A percentile compares a stretch with the other conserved stretches of the same genome.
Evolutionary conservation across 2,329 filamentous ascomycete species (phyloP).

Genomic region (Cladophialophora immunda): DNA sequence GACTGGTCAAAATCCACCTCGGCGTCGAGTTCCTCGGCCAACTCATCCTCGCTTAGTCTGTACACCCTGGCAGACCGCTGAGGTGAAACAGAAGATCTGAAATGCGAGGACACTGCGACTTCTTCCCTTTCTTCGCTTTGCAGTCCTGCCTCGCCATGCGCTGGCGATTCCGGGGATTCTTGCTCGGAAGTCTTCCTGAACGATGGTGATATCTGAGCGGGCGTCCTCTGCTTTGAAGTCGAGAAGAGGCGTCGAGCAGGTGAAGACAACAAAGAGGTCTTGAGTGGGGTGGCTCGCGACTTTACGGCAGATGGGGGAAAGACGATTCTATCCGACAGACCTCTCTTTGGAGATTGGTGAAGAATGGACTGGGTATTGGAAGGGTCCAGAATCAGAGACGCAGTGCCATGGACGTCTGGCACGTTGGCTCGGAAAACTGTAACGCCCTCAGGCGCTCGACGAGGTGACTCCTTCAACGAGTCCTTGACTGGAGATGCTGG

Average conservation of each 20-base stretch:
- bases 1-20: constrained; percentile 42
- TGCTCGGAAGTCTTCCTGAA: constrained; percentile 19
- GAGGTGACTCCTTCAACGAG: constrained; percentile 52
- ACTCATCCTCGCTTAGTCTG: constrained; percentile 37
- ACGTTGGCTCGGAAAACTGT: constrained; percentile 33
- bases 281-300: constrained; percentile 47
- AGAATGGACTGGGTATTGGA: constrained; percentile 47
- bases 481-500: constrained; percentile 56
- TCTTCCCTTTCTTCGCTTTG: constrained; percentile 22
- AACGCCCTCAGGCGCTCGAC: constrained; percentile 43
- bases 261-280: constrained; percentile 52
- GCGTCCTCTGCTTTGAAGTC: constrained; percentile 47
- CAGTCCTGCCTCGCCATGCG: background rate
- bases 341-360: constrained; percentile 55
- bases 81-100: constrained; percentile 40
- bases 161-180: background rate
- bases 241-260: constrained; percentile 54
- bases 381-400: constrained; percentile 19
- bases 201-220: constrained; percentile 34
- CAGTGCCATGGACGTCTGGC: constrained; percentile 19
- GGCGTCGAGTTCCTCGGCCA: constrained; percentile 25
- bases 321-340: constrained; percentile 46
- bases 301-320: constrained; percentile 48
- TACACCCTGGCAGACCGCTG: constrained; percentile 34
- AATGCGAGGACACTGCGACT: constrained; percentile 39